Conservation (phyloP, 139 green algal species). For the Auxenochlorella pyrenoidosa region DNA sequence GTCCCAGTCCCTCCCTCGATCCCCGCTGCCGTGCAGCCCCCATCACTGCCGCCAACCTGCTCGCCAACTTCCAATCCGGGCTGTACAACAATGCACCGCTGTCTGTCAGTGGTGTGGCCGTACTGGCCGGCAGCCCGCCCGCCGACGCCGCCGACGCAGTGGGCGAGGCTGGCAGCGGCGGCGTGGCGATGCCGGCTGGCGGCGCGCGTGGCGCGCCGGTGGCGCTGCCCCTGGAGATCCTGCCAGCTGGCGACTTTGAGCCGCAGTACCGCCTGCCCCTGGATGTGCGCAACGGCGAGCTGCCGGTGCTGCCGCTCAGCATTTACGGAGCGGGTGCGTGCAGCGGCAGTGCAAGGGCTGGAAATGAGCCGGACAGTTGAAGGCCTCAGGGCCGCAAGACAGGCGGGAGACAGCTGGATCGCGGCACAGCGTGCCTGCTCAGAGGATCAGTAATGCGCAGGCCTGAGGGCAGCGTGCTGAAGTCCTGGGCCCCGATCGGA, state of each 20-base stretch:
- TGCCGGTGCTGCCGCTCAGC: conserved; percentile 83
- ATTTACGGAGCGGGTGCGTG: conserved; percentile 59
- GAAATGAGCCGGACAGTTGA: no score
- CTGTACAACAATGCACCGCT: conserved; percentile 67
- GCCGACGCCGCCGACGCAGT: neutral
- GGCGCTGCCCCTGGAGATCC: conserved; percentile 83
- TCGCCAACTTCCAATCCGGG: conserved; percentile 73
- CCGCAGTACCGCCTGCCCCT: conserved; percentile 80
- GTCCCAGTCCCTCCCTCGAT: no score
- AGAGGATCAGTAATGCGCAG: no score
- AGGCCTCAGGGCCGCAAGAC: no score
- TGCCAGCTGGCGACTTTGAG: conserved; percentile 83
- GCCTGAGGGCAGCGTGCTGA: no score
- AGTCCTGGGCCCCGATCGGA: no score
- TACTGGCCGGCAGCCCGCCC: conserved; percentile 5
- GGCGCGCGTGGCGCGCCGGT: neutral
- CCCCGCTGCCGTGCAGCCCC: conserved; percentile 47
- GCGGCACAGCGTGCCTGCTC: no score
- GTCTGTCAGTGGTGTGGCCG: neutral
- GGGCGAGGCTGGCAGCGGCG: neutral
- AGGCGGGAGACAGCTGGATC: no score
- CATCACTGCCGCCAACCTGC: conserved; percentile 84
- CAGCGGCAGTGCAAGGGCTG: no score
- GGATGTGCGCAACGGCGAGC: conserved; percentile 82
- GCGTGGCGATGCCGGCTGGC: neutral